phyloP scores from a whole-genome alignment of 805 yeast genomes.

The Suhomyces prunicola region DNA sequence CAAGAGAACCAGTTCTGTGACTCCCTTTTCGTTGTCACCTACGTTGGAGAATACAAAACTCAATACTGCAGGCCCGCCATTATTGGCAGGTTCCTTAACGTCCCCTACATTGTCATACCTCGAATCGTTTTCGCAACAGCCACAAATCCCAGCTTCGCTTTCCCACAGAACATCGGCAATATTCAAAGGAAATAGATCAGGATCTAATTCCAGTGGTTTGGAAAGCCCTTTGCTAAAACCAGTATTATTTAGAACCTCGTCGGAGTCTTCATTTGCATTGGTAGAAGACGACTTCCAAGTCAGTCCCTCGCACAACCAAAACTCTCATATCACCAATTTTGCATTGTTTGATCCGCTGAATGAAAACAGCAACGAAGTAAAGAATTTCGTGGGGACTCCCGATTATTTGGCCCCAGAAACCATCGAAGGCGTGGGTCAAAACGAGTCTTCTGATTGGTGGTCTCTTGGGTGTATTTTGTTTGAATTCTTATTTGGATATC shows the following conservation, averaged over 20 bases:
- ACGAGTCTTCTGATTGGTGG: slow-evolving; percentile 97
- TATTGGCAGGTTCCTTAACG: slow-evolving; percentile 1
- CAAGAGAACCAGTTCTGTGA: slow-evolving; percentile 39
- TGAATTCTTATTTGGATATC: slow-evolving; percentile 88
- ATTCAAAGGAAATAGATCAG: slow-evolving; percentile 13
- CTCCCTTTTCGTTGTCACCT: slow-evolving; percentile 45
- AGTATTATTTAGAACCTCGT: slow-evolving; percentile 44
- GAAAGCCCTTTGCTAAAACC: slow-evolving; percentile 53
- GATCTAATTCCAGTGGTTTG: slow-evolving; percentile 39
- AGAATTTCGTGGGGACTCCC: slow-evolving; percentile 92
- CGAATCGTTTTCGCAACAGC: slow-evolving; percentile 9
- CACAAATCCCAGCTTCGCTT: slow-evolving; percentile 5
- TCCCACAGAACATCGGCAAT: slow-evolving; percentile 8
- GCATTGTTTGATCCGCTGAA: slow-evolving; percentile 76
- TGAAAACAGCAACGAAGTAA: slow-evolving; percentile 41
- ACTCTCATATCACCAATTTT: slow-evolving; percentile 29
- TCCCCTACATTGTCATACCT: slow-evolving; percentile 14
- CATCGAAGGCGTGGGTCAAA: slow-evolving; percentile 78
- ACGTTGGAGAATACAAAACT: slow-evolving; percentile 27
- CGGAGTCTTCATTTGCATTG: slow-evolving; percentile 57
- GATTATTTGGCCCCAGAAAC: slow-evolving; percentile 98
- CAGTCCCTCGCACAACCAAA: slow-evolving; percentile 22
- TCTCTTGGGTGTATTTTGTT: slow-evolving; percentile 93
- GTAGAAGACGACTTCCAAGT: slow-evolving; percentile 48
- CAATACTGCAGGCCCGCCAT: slow-evolving; percentile 6